Percentiles rank a stretch among this genome's conserved stretches.
Evolutionary conservation across 352 stramenopile species (phyloP).

Genomic region (Pythium guiyangense): DNA sequence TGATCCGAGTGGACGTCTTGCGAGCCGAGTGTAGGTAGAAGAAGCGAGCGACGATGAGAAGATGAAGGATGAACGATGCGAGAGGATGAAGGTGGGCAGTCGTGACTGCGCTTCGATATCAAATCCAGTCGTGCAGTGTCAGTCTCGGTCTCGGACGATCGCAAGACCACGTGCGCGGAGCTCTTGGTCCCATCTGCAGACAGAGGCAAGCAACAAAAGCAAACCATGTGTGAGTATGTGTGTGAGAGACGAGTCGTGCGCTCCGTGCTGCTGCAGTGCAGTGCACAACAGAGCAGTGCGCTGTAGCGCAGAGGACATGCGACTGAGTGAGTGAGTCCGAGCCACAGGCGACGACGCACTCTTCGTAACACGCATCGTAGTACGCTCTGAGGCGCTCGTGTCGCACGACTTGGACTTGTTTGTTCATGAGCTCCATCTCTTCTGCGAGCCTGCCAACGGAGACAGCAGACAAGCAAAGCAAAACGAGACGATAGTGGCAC

Average conservation of each 20-base stretch:
- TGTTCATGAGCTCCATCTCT: conserved; percentile 76
- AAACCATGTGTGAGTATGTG: background rate
- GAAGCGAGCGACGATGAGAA: background rate
- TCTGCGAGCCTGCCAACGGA: conserved; percentile 43
- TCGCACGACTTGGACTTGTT: conserved; percentile 59
- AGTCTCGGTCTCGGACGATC: conserved; percentile 68
- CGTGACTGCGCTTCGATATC: too few relatives aligned
- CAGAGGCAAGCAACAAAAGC: too few relatives aligned
- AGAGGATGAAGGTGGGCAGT: too few relatives aligned
- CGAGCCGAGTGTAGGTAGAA: background rate
- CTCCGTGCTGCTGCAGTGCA: background rate
- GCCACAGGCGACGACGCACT: conserved; percentile 20
- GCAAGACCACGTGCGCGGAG: conserved; percentile 62
- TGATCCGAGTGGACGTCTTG: background rate
- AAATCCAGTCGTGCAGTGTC: conserved; percentile 1
- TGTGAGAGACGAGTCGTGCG: background rate
- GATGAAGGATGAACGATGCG: too few relatives aligned
- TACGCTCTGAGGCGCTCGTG: conserved; percentile 65
- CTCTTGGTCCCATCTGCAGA: conserved; percentile 58
- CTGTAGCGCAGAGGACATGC: background rate
- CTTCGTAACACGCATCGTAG: conserved; percentile 71
- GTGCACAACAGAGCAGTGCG: background rate
- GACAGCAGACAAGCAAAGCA: too few relatives aligned
- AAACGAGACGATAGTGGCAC: too few relatives aligned
- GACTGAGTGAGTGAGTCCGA: too few relatives aligned